A percentile compares a stretch with the other conserved stretches of the same genome.
Evolutionary conservation across 305 asterid species (phyloP).

Genomic region (Salvia sclarea): DNA sequence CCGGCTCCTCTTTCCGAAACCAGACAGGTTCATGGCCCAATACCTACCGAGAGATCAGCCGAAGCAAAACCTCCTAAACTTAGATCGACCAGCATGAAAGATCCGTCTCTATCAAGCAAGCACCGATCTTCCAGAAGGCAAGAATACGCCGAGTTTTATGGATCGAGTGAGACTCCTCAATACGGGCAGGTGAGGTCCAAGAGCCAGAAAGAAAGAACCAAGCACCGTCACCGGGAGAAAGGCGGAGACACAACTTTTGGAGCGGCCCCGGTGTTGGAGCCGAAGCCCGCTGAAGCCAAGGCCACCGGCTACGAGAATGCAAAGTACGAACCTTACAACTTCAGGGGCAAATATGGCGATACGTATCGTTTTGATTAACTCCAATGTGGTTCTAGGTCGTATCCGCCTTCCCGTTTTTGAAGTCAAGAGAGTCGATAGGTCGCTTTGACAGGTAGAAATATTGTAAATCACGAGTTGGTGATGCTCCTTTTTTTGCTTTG

Average conservation of each 20-base stretch:
- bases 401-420: neutral
- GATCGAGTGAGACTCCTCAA: conserved; percentile 60
- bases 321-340: conserved; percentile 63
- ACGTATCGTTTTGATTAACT: conserved; percentile 49
- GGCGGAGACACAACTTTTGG: conserved; percentile 51
- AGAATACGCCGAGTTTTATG: conserved; percentile 73
- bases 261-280: conserved; percentile 45
- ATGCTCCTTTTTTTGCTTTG: neutral
- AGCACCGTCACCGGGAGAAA: conserved; percentile 67
- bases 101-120: conserved; percentile 64
- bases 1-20: conserved; percentile 64
- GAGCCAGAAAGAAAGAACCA: conserved; percentile 74
- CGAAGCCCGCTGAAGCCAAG: conserved; percentile 57
- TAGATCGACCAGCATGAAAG: conserved; percentile 59
- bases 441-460: conserved; percentile 23
- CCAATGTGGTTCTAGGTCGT: neutral
- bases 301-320: conserved; percentile 51
- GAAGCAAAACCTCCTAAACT: conserved; percentile 65
- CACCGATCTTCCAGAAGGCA: conserved; percentile 84
- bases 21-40: conserved; percentile 49
- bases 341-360: conserved; percentile 73
- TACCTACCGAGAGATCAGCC: conserved; percentile 45
- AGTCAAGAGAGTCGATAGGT: conserved; percentile 26
- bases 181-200: conserved; percentile 58
- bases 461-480: conserved; percentile 25